Evolutionary conservation across 768 basidiomycete genomes (phyloP), one percentile per base, ranked within the genome.

Genomic region (Daedaleopsis nitida): DNA sequence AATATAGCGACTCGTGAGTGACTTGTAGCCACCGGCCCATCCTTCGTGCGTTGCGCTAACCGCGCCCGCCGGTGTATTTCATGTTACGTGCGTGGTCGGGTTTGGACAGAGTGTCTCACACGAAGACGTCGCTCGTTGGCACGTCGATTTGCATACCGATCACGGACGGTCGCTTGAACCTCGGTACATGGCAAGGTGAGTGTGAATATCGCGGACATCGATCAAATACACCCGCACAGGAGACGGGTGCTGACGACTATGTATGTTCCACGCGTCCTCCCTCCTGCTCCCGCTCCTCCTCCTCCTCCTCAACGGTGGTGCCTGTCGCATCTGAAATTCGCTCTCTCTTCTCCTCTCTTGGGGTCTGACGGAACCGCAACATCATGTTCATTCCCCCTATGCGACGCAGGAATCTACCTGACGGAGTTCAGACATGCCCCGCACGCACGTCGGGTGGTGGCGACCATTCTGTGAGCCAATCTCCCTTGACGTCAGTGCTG

Each of bases 131-230:
- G 5, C 80, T 98, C 35, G 79, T 97, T 49, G 95, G 96, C 19
- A 81, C 89, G 19, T 88, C 91, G 0, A 80, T 97, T 59, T 86
- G 87, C 70, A 74, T 98, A 43, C 95, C 95, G 3, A 92, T 98
- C 66, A 89, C 90, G 2, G 81, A 89, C 59, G 92, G 85, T 7
- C 76, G 80, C 50, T 76, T 96, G 65, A 91, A 88, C 63, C 76
- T 97, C 52, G 95, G 95, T 12, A 95, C 92, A 23, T 97, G 95
- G 95, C 95, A 97, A 82, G 94, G 92, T 84, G 38, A 52, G 73
- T 68, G 10, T 12, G 19, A 1, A 10, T 45, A 10, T n/a, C n/a
- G n/a, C n/a, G n/a, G 17, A 19, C 1, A 45, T 45, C 44, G 14
- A 32, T 32, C 27, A 7, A 32, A 7, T 3, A 32, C 27, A 32